Evolutionary conservation across 345 rosid species (phyloP).

Genomic region (Rhodamnia argentea): DNA sequence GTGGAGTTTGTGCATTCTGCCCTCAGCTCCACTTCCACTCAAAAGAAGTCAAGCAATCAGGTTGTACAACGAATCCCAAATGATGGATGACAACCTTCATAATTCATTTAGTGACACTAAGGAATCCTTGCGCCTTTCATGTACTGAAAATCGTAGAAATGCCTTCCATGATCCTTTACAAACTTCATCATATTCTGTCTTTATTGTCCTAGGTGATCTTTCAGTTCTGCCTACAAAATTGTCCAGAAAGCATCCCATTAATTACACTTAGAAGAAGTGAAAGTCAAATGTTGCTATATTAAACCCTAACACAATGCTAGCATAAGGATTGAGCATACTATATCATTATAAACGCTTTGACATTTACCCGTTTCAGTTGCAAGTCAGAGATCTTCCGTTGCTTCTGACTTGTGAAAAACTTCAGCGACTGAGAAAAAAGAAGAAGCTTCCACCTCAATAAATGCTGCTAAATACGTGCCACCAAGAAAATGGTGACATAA

Average conservation of each 20-base stretch:
- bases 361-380: slow-evolving; percentile 38
- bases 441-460: background rate
- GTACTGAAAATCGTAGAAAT: background rate
- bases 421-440: slow-evolving; percentile 44
- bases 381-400: slow-evolving; percentile 33
- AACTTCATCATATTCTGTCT: background rate
- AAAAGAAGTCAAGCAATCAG: background rate
- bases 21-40: background rate
- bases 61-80: background rate
- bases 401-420: slow-evolving; percentile 55
- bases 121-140: background rate
- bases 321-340: background rate
- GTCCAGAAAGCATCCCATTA: background rate
- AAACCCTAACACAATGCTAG: background rate
- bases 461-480: background rate
- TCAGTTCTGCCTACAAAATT: background rate
- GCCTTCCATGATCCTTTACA: background rate
- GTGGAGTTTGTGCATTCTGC: background rate
- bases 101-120: background rate
- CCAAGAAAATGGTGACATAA: background rate
- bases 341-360: background rate
- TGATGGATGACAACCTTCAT: background rate
- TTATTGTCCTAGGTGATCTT: background rate
- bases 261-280: background rate
- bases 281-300: background rate